A percentile compares a stretch with the other conserved stretches of the same genome.
Evolutionary conservation across 2,329 filamentous ascomycete genomes (phyloP).

Genomic region (Scedosporium aurantiacum): DNA sequence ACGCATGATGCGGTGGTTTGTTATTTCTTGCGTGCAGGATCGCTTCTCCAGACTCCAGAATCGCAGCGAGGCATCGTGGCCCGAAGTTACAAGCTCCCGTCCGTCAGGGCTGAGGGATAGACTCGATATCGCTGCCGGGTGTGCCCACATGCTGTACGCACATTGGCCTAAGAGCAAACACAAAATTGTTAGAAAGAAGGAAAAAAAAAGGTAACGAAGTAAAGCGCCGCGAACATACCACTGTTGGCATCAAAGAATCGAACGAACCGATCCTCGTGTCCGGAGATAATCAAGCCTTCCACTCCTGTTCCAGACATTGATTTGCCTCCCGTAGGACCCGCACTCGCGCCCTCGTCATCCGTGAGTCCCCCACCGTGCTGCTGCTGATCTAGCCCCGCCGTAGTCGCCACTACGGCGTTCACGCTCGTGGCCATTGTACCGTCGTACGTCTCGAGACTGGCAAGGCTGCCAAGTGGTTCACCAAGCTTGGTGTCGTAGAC

Average conservation of each 20-base stretch:
- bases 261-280: slow-evolving; percentile 92
- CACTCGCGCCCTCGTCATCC: slow-evolving; percentile 61
- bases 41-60: slow-evolving; percentile 98
- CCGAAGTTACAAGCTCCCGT: slow-evolving; percentile 86
- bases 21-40: slow-evolving; percentile 90
- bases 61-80: slow-evolving; percentile 86
- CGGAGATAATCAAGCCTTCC: slow-evolving; percentile 89
- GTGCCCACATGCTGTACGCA: slow-evolving; percentile 97
- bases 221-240: slow-evolving; percentile 50
- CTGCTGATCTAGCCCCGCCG: slow-evolving; percentile 67
- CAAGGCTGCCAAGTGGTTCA: slow-evolving; percentile 87
- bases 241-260: slow-evolving; percentile 98
- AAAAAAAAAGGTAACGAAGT: not conserved
- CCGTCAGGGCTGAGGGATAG: slow-evolving; percentile 88
- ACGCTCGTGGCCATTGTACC: slow-evolving; percentile 69
- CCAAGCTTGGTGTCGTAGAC: slow-evolving; percentile 88
- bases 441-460: slow-evolving; percentile 87
- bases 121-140: slow-evolving; percentile 84
- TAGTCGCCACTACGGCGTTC: slow-evolving; percentile 84
- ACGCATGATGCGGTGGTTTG: slow-evolving; percentile 84
- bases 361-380: slow-evolving; percentile 40
- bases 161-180: slow-evolving; percentile 64
- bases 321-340: slow-evolving; percentile 67
- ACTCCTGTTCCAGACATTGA: slow-evolving; percentile 63
- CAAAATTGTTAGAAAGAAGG: not conserved